phyloP scores from a whole-genome alignment of 2,329 filamentous ascomycete species.

The Trichoderma koningiopsis region DNA sequence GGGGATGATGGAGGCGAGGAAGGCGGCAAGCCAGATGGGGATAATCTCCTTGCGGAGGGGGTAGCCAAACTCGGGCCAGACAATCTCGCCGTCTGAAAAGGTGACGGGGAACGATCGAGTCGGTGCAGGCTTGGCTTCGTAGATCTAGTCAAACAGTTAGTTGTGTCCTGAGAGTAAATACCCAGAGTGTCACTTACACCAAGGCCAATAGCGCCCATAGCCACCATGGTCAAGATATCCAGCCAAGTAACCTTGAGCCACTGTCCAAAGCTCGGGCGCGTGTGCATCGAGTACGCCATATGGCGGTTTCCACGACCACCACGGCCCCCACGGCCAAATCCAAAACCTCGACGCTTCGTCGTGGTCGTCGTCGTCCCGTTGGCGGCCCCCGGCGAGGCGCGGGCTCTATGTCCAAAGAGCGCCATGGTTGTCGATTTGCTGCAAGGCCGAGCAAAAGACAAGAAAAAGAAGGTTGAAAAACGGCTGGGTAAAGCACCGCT shows the following conservation, averaged over 20 bases:
- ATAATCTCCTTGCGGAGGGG: conserved; percentile 70
- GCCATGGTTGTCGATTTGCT: conserved; percentile 9
- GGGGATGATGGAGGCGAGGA: conserved; percentile 66
- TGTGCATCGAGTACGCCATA: conserved; percentile 47
- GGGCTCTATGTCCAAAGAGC: conserved; percentile 20
- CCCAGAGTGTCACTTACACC: conserved; percentile 52
- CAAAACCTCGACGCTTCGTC: background rate
- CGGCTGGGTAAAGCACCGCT: background rate
- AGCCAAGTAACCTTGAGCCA: conserved; percentile 70
- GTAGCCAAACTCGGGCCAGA: conserved; percentile 71
- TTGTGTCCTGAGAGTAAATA: background rate
- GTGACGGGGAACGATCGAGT: conserved; percentile 70
- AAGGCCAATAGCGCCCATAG: conserved; percentile 66
- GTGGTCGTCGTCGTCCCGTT: background rate
- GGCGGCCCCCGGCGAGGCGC: background rate
- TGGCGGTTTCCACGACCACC: background rate
- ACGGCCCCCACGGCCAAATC: background rate
- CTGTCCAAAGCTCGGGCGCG: conserved; percentile 64
- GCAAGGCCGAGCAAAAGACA: background rate
- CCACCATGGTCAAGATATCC: conserved; percentile 67
- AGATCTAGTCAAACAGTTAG: conserved; percentile 48
- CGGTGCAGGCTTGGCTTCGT: conserved; percentile 65
- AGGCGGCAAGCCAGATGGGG: conserved; percentile 69
- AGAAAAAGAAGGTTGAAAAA: background rate
- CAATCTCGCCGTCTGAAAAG: conserved; percentile 67